Evolutionary conservation across 2,329 filamentous ascomycete genomes (phyloP), one percentile per base, ranked within the genome.

Genomic region (Lachnellula occidentalis): DNA sequence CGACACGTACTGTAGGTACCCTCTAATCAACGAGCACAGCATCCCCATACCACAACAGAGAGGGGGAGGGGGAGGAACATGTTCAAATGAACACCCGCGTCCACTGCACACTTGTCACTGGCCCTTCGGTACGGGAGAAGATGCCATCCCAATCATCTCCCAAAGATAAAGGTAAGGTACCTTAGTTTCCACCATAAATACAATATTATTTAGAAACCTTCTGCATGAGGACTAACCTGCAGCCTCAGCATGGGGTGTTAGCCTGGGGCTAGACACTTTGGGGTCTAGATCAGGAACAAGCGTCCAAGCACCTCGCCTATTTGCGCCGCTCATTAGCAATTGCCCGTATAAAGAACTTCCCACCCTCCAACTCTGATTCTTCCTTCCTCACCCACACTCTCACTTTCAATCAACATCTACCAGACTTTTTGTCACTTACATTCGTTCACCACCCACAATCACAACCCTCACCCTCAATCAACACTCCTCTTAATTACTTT

Each of bases 401-500:
- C 52, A 41, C 53, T 60, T 34, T 50, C 47, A 48, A 43, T 45
- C 53, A 50, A 45, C 14, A 17, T 48, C 48, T 50, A 51, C 57
- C 54, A 54, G 64, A 65, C 64, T 62, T 63, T 64, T 62, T 64
- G 64, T 66, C 65, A 64, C 50, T 66, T 64, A 65, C 64, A 67
- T 64, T 66, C 64, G 63, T 66, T 67, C 57, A 65, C 56, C 45
- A n/a, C n/a, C 41, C 53, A 56, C 47, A 48, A 57, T 42, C 56
- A 51, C 55, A 58, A 60, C 52, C 56, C 52, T 51, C 50, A 62
- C 49, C 31, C 37, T 36, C 42, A 45, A 50, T 51, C 21, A 19
- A 37, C 48, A 46, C 49, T 46, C 57, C 50, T 58, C 45, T 45
- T 48, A 56, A 58, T 60, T 59, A 58, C 56, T 58, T 62, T 58